These are phyloP conservation scores for Sphaerosporella brunnea DNA, from an alignment of 495 filamentous ascomycete species.

Conservation along the genomic window DNA sequence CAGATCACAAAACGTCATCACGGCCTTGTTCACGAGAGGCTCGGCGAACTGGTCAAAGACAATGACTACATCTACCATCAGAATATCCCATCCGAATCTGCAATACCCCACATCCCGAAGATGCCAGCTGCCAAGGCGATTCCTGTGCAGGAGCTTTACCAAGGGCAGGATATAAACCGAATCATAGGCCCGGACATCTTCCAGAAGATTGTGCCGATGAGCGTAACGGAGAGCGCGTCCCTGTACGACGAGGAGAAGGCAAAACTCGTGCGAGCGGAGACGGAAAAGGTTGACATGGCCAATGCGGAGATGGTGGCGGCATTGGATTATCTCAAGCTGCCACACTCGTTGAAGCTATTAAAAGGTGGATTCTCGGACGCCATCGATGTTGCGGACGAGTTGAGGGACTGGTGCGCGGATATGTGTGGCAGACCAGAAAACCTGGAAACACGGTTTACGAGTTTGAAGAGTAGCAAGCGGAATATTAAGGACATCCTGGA, in stretches of 20 bases:
- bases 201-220: constrained; percentile 87
- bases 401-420: constrained; percentile 81
- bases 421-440: constrained; percentile 59
- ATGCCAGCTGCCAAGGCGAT: constrained; percentile 95
- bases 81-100: constrained; percentile 66
- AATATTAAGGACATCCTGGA: constrained; percentile 54
- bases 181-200: constrained; percentile 97
- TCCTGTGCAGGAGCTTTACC: constrained; percentile 88
- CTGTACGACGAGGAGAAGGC: constrained; percentile 98
- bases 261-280: constrained; percentile 82
- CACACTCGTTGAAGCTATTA: constrained; percentile 70
- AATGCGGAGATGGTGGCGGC: constrained; percentile 92
- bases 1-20: constrained; percentile 73
- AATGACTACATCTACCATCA: constrained; percentile 99
- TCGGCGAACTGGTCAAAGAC: constrained; percentile 63
- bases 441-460: constrained; percentile 54
- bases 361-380: constrained; percentile 90
- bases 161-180: constrained; percentile 86
- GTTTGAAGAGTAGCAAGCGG: constrained; percentile 57
- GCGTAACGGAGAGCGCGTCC: constrained; percentile 89
- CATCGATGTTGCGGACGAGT: constrained; percentile 72
- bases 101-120: constrained; percentile 65
- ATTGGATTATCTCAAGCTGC: constrained; percentile 81
- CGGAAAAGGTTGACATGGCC: constrained; percentile 74
- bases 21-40: constrained; percentile 58